phyloP scores from a whole-genome alignment of 2,329 filamentous ascomycete genomes.

The Alternaria novae-zelandiae region DNA sequence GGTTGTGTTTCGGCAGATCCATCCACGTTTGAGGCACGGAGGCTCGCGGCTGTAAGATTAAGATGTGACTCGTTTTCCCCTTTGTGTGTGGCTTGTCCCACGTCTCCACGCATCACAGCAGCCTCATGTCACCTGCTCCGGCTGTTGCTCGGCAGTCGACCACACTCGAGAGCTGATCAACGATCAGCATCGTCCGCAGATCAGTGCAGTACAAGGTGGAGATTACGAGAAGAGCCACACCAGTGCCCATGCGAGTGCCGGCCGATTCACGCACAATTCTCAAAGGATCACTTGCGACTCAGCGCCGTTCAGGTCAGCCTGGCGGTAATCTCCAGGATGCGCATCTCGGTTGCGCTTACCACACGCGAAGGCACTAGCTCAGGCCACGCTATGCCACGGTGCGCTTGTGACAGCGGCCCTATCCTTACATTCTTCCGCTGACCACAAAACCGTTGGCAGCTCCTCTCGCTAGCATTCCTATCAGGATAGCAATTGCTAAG shows the following conservation, averaged over 20 bases:
- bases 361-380: slow-evolving; percentile 8
- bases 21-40: neutral
- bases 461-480: neutral
- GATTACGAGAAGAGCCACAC: neutral
- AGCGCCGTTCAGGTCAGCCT: slow-evolving; percentile 1
- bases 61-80: slow-evolving; percentile 2
- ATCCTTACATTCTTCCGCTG: slow-evolving; percentile 3
- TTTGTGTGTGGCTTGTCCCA: slow-evolving; percentile 7
- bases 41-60: slow-evolving; percentile 4
- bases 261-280: neutral
- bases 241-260: neutral
- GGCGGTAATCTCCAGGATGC: slow-evolving; percentile 12
- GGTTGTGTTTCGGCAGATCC: slow-evolving; percentile 3
- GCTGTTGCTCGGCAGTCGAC: slow-evolving; percentile 11
- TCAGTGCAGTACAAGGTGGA: neutral
- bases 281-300: neutral
- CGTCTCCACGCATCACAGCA: slow-evolving; percentile 1
- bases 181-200: neutral
- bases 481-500: neutral
- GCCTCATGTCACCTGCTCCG: slow-evolving; percentile 11
- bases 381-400: slow-evolving; percentile 3
- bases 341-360: slow-evolving; percentile 16
- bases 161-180: neutral
- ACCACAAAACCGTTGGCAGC: slow-evolving; percentile 1
- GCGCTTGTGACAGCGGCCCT: slow-evolving; percentile 14